Base-by-base conservation (phyloP, 2,329 filamentous ascomycete species). In the Cryphonectria parasitica region DNA sequence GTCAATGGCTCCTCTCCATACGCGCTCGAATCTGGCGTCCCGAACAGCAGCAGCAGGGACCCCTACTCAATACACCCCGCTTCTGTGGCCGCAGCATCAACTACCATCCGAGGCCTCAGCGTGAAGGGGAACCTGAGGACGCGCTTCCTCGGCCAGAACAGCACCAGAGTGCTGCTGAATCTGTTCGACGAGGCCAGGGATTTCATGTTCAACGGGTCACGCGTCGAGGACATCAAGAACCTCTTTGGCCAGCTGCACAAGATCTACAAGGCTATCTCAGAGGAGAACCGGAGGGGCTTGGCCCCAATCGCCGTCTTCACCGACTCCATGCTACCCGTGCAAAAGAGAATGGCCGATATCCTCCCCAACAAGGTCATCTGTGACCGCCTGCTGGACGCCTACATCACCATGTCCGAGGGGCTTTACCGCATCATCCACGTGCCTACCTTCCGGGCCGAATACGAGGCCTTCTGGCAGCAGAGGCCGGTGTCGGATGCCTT, bases 291-390 rank as follows among this genome's bases (percentile, higher is more conserved):
- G 67, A 83, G 83, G 73, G 82, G 81, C 0, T 77, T 87, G 56
- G 78, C 83, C 6, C 86, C 87, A 0, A 87, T 88, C 61, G 81
- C 85, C 3, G 86, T 88, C 43, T 88, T 85, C 74, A 86, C 88
- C 39, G 85, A 88, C 74, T 88, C 86, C n/a, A 85, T 88, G 80
- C 85, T 87, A 76, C 86, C 87, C 0, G 82, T 88, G 2, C 83
- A 84, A 69, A 87, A 87, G 76, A 85, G 87, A 63, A 89, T 89
- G 87, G 82, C 81, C 41, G 86, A 88, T 70, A 86, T 88, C 19
- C 75, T 88, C 25, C 87, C 87, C 0, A 83, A 82, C 43, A 85
- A 82, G 75, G 70, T 78, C 0, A 82, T 86, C 11, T 89, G 87
- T 77, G 86, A 88, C 74, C 81, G 83, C 19, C 80, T 88, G 3